A percentile compares a stretch with the other conserved stretches of the same genome.
Evolutionary conservation across 2,329 filamentous ascomycete genomes (phyloP).

Genomic region (Teratosphaeria gauchensis): DNA sequence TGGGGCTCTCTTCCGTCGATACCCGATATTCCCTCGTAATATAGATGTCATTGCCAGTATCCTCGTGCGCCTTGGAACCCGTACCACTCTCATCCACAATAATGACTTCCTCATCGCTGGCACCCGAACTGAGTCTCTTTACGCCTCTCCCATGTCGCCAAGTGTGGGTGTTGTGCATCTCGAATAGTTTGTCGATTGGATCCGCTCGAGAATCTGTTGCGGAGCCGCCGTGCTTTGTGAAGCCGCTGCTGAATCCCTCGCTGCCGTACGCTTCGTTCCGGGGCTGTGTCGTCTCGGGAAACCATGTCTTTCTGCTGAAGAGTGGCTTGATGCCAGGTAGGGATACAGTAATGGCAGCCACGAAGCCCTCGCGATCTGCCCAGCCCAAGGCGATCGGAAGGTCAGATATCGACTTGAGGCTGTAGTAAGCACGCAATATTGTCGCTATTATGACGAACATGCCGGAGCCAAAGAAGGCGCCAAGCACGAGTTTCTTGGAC

Average conservation of each 20-base stretch:
- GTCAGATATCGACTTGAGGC: constrained; percentile 35
- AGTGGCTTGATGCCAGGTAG: constrained; percentile 46
- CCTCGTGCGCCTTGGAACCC: not conserved
- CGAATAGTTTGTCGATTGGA: not conserved
- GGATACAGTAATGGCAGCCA: constrained; percentile 46
- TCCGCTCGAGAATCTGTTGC: not conserved
- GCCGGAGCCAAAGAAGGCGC: constrained; percentile 42
- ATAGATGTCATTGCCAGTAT: not conserved
- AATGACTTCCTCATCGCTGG: not conserved
- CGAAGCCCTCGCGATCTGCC: constrained; percentile 46
- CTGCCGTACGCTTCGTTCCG: not conserved
- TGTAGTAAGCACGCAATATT: constrained; percentile 42
- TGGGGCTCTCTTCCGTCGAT: not conserved
- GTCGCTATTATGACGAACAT: constrained; percentile 39
- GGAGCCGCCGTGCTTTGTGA: not conserved
- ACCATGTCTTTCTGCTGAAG: constrained; percentile 27
- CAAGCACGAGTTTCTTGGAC: constrained; percentile 46
- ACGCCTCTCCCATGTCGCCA: not conserved
- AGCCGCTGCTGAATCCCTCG: not conserved
- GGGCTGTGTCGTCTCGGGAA: not conserved
- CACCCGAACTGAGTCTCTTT: not conserved
- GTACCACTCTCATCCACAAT: not conserved
- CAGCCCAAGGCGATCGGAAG: constrained; percentile 31
- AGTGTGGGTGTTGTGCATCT: not conserved
- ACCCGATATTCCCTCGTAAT: not conserved